Conservation (phyloP, 768 basidiomycete species). For the Amanita exitialis region DNA sequence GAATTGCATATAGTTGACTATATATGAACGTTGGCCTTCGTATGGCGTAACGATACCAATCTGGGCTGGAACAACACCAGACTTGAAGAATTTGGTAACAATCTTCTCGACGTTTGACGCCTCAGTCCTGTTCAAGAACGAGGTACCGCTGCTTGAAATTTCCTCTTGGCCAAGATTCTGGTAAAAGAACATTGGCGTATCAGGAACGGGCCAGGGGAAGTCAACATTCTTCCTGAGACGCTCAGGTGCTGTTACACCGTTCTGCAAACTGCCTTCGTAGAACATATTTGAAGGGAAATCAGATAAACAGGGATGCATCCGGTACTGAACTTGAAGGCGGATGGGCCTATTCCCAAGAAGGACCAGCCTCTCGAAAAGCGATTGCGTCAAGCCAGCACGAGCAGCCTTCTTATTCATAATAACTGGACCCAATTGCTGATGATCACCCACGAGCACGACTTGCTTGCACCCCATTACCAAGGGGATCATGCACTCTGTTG, state of each 20-base stretch:
- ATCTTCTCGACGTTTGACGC: slow-evolving; percentile 99
- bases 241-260: slow-evolving; percentile 98
- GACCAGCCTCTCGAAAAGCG: slow-evolving; percentile 95
- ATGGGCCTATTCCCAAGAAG: slow-evolving; percentile 94
- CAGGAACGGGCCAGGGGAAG: slow-evolving; percentile 96
- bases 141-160: slow-evolving; percentile 96
- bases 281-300: slow-evolving; percentile 99
- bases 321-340: slow-evolving; percentile 97
- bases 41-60: slow-evolving; percentile 99
- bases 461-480: slow-evolving; percentile 97
- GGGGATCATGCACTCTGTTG: slow-evolving; percentile 96
- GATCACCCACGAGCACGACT: slow-evolving; percentile 95
- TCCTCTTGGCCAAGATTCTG: slow-evolving; percentile 99
- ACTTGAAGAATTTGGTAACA: slow-evolving; percentile 99
- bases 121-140: slow-evolving; percentile 98
- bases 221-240: slow-evolving; percentile 96
- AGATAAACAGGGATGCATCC: slow-evolving; percentile 99
- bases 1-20: slow-evolving; percentile 99
- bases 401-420: slow-evolving; percentile 99
- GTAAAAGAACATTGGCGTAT: slow-evolving; percentile 99
- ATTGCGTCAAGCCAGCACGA: slow-evolving; percentile 96
- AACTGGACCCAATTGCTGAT: slow-evolving; percentile 96
- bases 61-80: slow-evolving; percentile 89
- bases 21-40: slow-evolving; percentile 96
- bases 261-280: slow-evolving; percentile 97